Evolutionary conservation across 345 rosid genomes (phyloP), one percentile per base, ranked within the genome.

Genomic region (Pugionium cornutum): DNA sequence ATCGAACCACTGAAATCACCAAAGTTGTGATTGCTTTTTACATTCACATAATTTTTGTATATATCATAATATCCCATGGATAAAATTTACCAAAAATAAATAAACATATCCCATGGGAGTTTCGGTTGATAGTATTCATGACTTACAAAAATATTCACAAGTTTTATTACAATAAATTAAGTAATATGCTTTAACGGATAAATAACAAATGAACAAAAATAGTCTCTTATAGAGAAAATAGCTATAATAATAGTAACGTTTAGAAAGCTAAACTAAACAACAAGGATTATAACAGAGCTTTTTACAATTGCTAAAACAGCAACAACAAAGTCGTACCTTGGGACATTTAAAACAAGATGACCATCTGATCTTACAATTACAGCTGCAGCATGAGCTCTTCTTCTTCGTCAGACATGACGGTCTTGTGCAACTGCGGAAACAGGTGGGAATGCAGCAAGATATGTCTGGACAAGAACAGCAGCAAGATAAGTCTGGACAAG

Each of bases 261-360:
- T 83, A 85, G 66, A 77, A 80, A 42, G 70, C 75, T 59, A 79
- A 18, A 18, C 18, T 18, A 18, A 67, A 77, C 83, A 84, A 47
- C 89, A 78, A 41, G 84, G 85, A 54, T 79, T 78, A 75, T 86
- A 83, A 49, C 82, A 81, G 9, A 30, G 29, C 48, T 75, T 74
- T 72, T 53, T 74, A 79, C 89, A 78, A 56, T 78, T 68, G 68
- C 75, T 61, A 62, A 68, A 81, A 67, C 83, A 18, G 18, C 18
- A 79, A 76, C 79, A 68, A 64, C 82, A 69, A 74, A 46, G 74
- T 43, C 66, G 65, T 56, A 76, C 65, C 81, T 81, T 82, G 1
- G 85, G 83, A 71, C 85, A 86, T 70, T 66, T 82, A 63, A 81
- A 89, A 64, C 77, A 69, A 32, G 80, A 70, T 35, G 73, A 54